Base-by-base conservation (phyloP, 2,329 filamentous ascomycete genomes). In the Thielaviopsis ethacetica region DNA sequence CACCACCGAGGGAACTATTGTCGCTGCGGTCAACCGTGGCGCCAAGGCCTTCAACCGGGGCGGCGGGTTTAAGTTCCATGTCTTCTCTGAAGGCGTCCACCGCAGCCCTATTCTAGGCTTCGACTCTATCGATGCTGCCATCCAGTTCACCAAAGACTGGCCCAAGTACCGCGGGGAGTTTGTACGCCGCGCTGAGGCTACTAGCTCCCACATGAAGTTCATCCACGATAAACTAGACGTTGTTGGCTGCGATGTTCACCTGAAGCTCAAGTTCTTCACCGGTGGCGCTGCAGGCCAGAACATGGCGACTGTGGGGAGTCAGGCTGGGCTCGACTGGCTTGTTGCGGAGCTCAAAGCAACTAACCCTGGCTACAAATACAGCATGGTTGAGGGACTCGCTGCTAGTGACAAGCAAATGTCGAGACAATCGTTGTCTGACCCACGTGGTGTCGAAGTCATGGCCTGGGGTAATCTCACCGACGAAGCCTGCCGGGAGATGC, bases 231-330 rank as follows among this genome's bases (percentile, higher is more conserved):
- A 34, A 2, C 7, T 52, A 15, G 6, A 38, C 5, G 17, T 59
- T 17, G 5, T 59, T 17, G 22, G 53, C 2, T 26, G 19, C 26
- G 6, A 15, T 3, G 34, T 59, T 13, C 22, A 49, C 22, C 17
- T 59, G 1, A 5, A 41, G 10, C 9, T 49, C 21, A 54, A 49
- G 38, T 49, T 27, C 34, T 21, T 17, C 9, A 27, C 22, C 6
- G 57, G 10, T 10, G 30, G 26, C n/a, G 57, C 57, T n/a, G n/a
- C 57, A 3, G 57, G 57, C 4, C 57, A 59, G 41, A 59, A 59
- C 10, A 59, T 59, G 52, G 34, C 30, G 21, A 55, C 52, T n/a
- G 24, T 54, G 30, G 57, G 30, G 2, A 26, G 51, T 15, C 52
- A 56, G 38, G 53, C n/a, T 17, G 57, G n/a, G 2, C 17, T 54